phyloP scores from a whole-genome alignment of 768 basidiomycete species.

The Lactifluus volemus region DNA sequence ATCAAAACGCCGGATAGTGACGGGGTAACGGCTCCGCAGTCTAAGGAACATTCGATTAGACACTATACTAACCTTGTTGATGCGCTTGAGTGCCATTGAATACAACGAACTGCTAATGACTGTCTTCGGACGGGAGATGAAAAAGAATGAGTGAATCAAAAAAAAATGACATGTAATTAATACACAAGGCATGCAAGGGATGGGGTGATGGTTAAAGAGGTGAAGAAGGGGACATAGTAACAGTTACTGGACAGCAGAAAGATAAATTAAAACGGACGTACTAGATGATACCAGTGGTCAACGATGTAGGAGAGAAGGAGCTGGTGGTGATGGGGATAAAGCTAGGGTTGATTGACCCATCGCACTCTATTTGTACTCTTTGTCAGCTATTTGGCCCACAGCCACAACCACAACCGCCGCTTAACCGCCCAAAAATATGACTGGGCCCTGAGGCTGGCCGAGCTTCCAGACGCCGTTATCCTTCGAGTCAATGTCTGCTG shows the following conservation, averaged over 20 bases:
- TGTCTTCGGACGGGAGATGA: constrained; percentile 8
- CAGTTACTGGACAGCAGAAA: constrained; percentile 3
- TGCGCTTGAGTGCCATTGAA: constrained; percentile 96
- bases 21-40: neutral
- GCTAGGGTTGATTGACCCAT: constrained; percentile 13
- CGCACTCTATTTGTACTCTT: constrained; percentile 32
- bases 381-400: constrained; percentile 30
- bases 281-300: constrained; percentile 26
- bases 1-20: neutral
- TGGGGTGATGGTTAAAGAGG: neutral
- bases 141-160: constrained; percentile 29
- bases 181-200: constrained; percentile 4
- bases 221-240: neutral
- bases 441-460: neutral
- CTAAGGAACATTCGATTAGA: neutral
- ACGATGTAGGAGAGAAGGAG: constrained; percentile 23
- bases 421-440: neutral
- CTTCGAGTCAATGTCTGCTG: neutral
- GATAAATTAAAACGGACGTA: constrained; percentile 7
- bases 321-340: constrained; percentile 22
- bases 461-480: neutral
- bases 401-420: constrained; percentile 4
- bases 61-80: constrained; percentile 77
- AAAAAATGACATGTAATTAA: constrained; percentile 27
- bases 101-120: constrained; percentile 5